Evolutionary conservation across 805 yeast species (phyloP), one percentile per base, ranked within the genome.

Genomic region (Saccharomyces kudriavzevii): DNA sequence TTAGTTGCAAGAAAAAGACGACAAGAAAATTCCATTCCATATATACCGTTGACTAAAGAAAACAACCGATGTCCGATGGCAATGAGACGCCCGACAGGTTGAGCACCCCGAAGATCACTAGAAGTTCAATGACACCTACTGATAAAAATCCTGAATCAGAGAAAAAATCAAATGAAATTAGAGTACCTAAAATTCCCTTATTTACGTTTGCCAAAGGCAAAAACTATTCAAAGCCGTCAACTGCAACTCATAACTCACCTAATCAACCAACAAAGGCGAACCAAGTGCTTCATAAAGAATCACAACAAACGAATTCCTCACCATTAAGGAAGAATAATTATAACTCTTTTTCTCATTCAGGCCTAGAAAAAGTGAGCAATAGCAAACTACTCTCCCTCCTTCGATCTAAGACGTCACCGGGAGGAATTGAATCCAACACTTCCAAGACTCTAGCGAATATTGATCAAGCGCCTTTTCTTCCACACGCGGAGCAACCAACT

Each of bases 341-440:
- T 26, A 29, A 43, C 25, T 48, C 45, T n/a, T 48, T 26, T 27
- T 22, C 11, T 11, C 27, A 28, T 24, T 49, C 47, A 14, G 30
- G 29, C 25, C 29, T 29, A 25, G 49, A 24, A 25, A 47, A 47
- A 22, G 17, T 35, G 17, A 35, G 43, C 22, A 49, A 52, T 28
- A 31, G 45, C 47, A 48, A 47, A 30, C 47, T 56, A 27, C 47
- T 56, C 27, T 45, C 26, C 27, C 31, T 56, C 13, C 57, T 56
- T 10, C 52, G 57, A 48, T 56, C 59, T 11, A 54, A 54, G 45
- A 51, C 52, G 17, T 49, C 51, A 17, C 25, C 45, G 2, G 58
- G 58, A n/a, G 50, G 54, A 48, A 40, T 29, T 17, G 40, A 28
- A 22, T 30, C 25, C 6, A 29, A 28, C 17, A 29, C 20, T 10